Evolutionary conservation across 352 stramenopile species (phyloP).

Genomic region (Pythium aphanidermatum): DNA sequence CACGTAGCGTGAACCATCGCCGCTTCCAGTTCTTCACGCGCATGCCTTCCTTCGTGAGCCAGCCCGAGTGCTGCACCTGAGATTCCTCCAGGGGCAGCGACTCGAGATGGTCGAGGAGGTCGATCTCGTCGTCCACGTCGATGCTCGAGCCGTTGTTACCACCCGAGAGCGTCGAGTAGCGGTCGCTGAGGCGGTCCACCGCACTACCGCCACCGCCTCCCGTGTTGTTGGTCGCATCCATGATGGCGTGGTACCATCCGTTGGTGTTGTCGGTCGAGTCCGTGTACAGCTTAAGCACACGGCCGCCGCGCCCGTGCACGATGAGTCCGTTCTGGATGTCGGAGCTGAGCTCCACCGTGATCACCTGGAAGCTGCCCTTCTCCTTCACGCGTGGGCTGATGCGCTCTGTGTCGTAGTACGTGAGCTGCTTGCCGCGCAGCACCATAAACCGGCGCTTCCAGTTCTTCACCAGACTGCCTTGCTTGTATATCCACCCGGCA

Average conservation of each 20-base stretch:
- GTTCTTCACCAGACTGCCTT: constrained; percentile 70
- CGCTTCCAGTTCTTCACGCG: constrained; percentile 80
- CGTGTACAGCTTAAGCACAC: constrained; percentile 86
- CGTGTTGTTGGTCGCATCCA: constrained; percentile 60
- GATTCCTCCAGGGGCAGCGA: constrained; percentile 45
- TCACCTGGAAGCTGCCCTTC: constrained; percentile 80
- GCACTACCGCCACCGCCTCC: not conserved
- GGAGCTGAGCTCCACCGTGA: constrained; percentile 74
- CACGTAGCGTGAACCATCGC: constrained; percentile 71
- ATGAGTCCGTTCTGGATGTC: constrained; percentile 82
- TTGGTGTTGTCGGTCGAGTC: constrained; percentile 62
- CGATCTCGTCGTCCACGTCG: constrained; percentile 49
- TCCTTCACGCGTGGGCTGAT: constrained; percentile 52
- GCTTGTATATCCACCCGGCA: constrained; percentile 80
- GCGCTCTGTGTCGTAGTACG: constrained; percentile 77
- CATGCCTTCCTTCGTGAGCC: constrained; percentile 73
- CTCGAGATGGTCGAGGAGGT: constrained; percentile 48
- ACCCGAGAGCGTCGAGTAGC: constrained; percentile 41
- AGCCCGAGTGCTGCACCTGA: constrained; percentile 66
- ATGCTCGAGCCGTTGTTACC: constrained; percentile 22
- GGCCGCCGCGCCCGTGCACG: constrained; percentile 68
- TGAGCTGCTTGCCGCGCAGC: constrained; percentile 68
- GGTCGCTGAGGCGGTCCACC: constrained; percentile 17
- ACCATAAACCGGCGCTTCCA: constrained; percentile 88
- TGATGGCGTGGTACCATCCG: constrained; percentile 69